A percentile compares a stretch with the other conserved stretches of the same genome.
Conservation (phyloP, 2,329 filamentous ascomycete species). For the Talaromyces sp. region DNA sequence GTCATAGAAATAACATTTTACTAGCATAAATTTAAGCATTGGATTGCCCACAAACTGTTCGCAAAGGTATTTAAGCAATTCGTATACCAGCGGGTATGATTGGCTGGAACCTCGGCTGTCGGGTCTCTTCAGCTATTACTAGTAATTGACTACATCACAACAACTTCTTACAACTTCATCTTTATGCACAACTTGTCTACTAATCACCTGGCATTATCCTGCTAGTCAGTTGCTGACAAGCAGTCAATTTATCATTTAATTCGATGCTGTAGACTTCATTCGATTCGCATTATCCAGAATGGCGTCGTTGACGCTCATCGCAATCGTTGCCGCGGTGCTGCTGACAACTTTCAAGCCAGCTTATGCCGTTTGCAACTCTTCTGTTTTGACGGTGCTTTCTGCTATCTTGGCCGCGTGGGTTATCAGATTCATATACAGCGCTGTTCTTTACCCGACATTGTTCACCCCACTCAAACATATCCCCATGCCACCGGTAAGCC, state of each 20-base stretch:
- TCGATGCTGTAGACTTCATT: not conserved
- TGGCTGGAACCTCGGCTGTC: not conserved
- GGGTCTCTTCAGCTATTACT: no score
- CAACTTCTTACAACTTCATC: not conserved
- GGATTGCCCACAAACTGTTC: not conserved
- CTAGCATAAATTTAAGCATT: not conserved
- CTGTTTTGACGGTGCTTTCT: conserved; percentile 17
- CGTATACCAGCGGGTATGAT: not conserved
- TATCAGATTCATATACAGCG: conserved; percentile 23
- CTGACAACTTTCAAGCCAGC: conserved; percentile 1
- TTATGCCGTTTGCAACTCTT: conserved; percentile 17
- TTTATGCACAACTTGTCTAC: not conserved
- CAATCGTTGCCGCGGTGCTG: not conserved
- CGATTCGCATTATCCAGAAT: not conserved
- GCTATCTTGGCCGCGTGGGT: conserved; percentile 18
- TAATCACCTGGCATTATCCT: no score
- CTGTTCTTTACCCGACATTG: conserved; percentile 53
- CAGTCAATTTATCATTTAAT: not conserved
- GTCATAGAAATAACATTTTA: not conserved
- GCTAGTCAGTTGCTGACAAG: no score
- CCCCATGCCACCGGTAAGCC: conserved; percentile 46
- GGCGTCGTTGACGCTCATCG: conserved; percentile 6
- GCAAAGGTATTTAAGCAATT: not conserved
- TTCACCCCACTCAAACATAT: conserved; percentile 56
- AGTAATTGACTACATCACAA: no score